Base-by-base conservation (phyloP, 208 protist genomes). In the Entamoeba histolytica region DNA sequence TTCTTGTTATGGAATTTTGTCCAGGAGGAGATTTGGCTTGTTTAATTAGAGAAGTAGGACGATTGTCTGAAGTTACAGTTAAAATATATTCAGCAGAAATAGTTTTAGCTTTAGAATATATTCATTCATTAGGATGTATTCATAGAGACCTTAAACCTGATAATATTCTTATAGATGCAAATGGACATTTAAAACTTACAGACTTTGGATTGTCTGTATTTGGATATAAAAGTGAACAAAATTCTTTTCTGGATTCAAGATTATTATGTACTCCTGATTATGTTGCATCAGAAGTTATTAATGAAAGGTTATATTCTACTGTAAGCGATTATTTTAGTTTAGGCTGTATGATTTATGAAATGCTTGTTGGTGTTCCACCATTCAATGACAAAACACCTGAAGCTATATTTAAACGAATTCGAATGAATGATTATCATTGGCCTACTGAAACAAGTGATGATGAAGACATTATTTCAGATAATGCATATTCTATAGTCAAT, bases 271-370 rank as follows among this genome's bases (percentile, higher is more conserved):
- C 50, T 10, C 50, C 49, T 15, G 49, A 73, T 69, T 92, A 92
- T 49, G 17, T 93, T 49, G 96, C 98, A 1, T 97, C 98, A 12
- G 97, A 99, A 95, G 97, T 98, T 92, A 95, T 99, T 31, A 96
- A 96, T 61, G 96, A 97, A 69, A 95, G 96, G 49, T 97, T 97
- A 1, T 97, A 98, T 95, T 97, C 97, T n/a, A 98, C 97, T 95
- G 96, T 97, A 44, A 97, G 98, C 31, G 98, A 99, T 95, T 98
- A 97, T 97, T 99, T 98, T 98, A 96, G 96, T 92, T 97, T 98
- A 94, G 98, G 98, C 69, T 97, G 98, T 91, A 93, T 99, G 69
- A 94, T 98, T 61, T 99, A 98, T 93, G 97, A 97, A 93, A 97
- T 97, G 95, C 91, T 97, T 5, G 94, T 94, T n/a, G 97, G 97